These are phyloP conservation scores for Diaporthe sp. DNA, from an alignment of 2,329 filamentous ascomycete genomes.

Conservation along the genomic window DNA sequence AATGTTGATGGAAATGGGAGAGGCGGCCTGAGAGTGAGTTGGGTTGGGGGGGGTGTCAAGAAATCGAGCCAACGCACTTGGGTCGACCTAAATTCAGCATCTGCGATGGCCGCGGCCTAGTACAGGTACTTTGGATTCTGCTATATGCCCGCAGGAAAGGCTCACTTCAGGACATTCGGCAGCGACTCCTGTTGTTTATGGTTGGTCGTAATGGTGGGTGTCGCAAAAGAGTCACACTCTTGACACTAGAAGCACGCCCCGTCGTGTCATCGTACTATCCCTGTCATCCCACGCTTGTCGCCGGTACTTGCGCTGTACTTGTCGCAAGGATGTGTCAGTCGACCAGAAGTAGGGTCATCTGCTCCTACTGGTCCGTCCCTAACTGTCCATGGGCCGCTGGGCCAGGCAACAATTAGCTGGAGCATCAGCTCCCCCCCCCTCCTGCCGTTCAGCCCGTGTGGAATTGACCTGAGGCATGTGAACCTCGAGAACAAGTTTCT, in stretches of 20 bases:
- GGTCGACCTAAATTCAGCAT: constrained; percentile 28
- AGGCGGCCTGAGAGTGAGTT: constrained; percentile 8
- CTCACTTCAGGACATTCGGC: constrained; percentile 1
- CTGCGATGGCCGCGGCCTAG: constrained; percentile 25
- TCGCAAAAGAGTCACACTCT: constrained; percentile 34
- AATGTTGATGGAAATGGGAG: constrained; percentile 20
- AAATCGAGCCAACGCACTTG: constrained; percentile 18
- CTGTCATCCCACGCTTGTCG: constrained; percentile 7
- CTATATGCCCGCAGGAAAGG: constrained; percentile 29
- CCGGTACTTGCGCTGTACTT: constrained; percentile 29
- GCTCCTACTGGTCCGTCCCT: constrained; percentile 18
- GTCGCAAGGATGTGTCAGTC: constrained; percentile 25
- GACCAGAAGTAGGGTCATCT: constrained; percentile 27
- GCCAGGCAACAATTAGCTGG: constrained; percentile 24
- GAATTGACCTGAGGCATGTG: constrained; percentile 6
- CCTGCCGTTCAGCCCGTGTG: background rate
- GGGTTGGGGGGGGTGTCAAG: constrained; percentile 13
- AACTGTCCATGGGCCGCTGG: background rate
- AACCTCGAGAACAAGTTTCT: constrained; percentile 20
- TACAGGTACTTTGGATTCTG: constrained; percentile 31
- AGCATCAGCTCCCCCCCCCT: background rate
- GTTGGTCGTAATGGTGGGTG: constrained; percentile 28
- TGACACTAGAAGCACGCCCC: constrained; percentile 23
- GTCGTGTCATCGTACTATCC: constrained; percentile 24
- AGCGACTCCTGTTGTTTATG: constrained; percentile 25